Conservation (phyloP, 441 rosid species). For the Francoa sonchifolia region DNA sequence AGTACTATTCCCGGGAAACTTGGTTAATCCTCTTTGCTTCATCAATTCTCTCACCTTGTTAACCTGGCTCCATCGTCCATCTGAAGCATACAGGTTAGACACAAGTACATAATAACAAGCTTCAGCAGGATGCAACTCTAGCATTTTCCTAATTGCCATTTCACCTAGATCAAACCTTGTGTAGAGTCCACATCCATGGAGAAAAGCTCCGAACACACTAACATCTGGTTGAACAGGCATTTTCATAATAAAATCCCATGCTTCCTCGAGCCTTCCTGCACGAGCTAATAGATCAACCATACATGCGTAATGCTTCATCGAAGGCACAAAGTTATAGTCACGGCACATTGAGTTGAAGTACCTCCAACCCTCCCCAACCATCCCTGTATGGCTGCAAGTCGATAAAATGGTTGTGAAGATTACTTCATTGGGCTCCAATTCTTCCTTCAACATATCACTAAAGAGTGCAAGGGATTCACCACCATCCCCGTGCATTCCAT, state of each 20-base stretch:
- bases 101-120: slow-evolving; percentile 76
- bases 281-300: slow-evolving; percentile 80
- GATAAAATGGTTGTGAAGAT: slow-evolving; percentile 51
- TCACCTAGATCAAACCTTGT: slow-evolving; percentile 36
- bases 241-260: slow-evolving; percentile 63
- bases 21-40: slow-evolving; percentile 50
- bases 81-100: slow-evolving; percentile 58
- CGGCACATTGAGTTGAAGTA: slow-evolving; percentile 36
- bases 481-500: slow-evolving; percentile 49
- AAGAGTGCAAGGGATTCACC: slow-evolving; percentile 32
- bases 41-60: slow-evolving; percentile 57
- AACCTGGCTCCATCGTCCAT: slow-evolving; percentile 57
- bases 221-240: slow-evolving; percentile 78
- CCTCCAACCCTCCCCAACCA: slow-evolving; percentile 46
- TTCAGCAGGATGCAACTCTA: slow-evolving; percentile 44
- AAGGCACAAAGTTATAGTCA: slow-evolving; percentile 37
- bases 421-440: slow-evolving; percentile 36
- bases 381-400: slow-evolving; percentile 48
- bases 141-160: slow-evolving; percentile 37
- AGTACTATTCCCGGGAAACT: slow-evolving; percentile 65
- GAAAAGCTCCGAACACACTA: slow-evolving; percentile 54
- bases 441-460: slow-evolving; percentile 34
- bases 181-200: slow-evolving; percentile 65
- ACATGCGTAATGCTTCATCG: slow-evolving; percentile 73
- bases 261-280: slow-evolving; percentile 57